Base-by-base conservation (phyloP, 2,329 filamentous ascomycete genomes). In the Rachicladosporium sp. region DNA sequence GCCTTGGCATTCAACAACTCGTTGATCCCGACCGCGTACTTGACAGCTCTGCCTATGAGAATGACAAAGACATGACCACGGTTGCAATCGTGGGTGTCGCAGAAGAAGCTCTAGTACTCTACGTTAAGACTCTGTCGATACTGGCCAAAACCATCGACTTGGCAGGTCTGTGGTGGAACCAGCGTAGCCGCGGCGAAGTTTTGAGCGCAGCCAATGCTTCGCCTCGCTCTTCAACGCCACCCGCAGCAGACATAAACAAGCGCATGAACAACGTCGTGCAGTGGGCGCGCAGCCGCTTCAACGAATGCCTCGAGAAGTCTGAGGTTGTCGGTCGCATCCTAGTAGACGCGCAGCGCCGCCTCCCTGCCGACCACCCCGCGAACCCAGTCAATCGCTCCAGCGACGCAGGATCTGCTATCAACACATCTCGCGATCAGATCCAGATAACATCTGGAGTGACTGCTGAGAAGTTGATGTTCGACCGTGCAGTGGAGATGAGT, bases 381-480 rank as follows among this genome's bases (percentile, higher is more conserved):
- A 86, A 96, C 54, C 88, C 88, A 0, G 78, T 68, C 52, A 94
- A 93, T 51, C 79, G 85, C 40, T 73, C 73, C 2, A 64, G 70
- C 13, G 64, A 65, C 30, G 45, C 51, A 3, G 70, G 70, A 1
- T 70, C 72, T 10, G 69, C 69, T 3, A 66, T 78, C 41, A 73
- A 71, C n/a, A 73, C 76, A 3, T 79, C 80, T 10, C 73, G 76
- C 2, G 85, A 91, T 44, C 81, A 84, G 38, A 86, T 95, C 19
- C 75, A 82, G 35, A 71, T 98, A 19, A 93, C 84, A 10, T 78
- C 84, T 2, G 91, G 89, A 1, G 79, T 95, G 41, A 95, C 87
- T 13, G 91, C 91, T 0, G 91, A 96, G 65, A 94, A 88, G 63
- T 69, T 98, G 34, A 95, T 98, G 87, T 98, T 95, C 57, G 91